phyloP scores from a whole-genome alignment of 139 green algal species.

The Bryopsis sp. region DNA sequence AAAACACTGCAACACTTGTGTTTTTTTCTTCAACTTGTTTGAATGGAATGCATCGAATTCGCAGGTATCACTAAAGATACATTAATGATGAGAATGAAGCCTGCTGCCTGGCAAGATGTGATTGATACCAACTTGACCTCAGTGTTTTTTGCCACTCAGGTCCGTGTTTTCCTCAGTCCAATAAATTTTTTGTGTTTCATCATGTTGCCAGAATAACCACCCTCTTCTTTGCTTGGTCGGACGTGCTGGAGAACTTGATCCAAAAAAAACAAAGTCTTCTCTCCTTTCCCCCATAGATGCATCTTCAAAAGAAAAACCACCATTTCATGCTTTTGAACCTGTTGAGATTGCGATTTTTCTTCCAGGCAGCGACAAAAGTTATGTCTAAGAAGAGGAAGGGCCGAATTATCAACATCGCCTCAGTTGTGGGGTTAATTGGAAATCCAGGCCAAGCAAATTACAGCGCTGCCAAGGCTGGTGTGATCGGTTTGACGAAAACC shows the following conservation, averaged over 20 bases:
- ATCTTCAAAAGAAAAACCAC: no score
- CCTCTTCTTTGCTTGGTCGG: no score
- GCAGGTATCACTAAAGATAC: constrained; percentile 89
- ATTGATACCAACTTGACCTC: constrained; percentile 94
- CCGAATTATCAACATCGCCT: constrained; percentile 96
- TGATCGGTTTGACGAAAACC: constrained; percentile 83
- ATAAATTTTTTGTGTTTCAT: no score
- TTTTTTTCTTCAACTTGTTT: no score
- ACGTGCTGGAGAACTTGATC: no score
- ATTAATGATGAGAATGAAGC: constrained; percentile 99
- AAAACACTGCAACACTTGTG: no score
- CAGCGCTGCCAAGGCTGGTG: constrained; percentile 73
- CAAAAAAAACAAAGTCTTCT: no score
- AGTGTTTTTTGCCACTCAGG: constrained; percentile 88
- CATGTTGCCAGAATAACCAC: no score
- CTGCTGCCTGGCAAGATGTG: constrained; percentile 89
- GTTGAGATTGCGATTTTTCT: no score
- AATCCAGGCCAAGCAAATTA: constrained; percentile 92
- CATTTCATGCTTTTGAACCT: no score
- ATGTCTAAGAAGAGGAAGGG: constrained; percentile 83
- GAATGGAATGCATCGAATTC: neutral
- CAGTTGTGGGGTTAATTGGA: constrained; percentile 87
- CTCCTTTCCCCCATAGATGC: no score
- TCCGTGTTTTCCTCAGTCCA: no score
- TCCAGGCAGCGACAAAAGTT: constrained; percentile 78